These are phyloP conservation scores for Ogataea methylovora DNA, from an alignment of 805 yeast genomes.

Conservation along the genomic window DNA sequence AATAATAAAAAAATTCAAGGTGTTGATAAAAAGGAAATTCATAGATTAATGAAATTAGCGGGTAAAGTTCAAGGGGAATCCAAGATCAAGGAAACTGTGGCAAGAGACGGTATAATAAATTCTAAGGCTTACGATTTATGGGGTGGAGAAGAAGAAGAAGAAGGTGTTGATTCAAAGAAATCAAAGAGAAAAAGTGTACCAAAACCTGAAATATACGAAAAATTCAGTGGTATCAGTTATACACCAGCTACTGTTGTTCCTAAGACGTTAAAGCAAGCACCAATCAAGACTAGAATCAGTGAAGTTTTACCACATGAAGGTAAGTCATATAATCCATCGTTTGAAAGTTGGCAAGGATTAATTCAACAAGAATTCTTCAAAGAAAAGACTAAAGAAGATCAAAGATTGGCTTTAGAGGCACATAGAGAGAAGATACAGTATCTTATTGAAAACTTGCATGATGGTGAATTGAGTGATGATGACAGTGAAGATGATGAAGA, in stretches of 20 bases:
- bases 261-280: slow-evolving; percentile 41
- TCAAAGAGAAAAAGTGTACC: slow-evolving; percentile 23
- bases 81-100: slow-evolving; percentile 43
- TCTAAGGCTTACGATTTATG: slow-evolving; percentile 49
- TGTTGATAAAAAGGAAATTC: slow-evolving; percentile 55
- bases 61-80: slow-evolving; percentile 60
- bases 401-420: slow-evolving; percentile 52
- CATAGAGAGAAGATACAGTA: slow-evolving; percentile 57
- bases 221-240: slow-evolving; percentile 29
- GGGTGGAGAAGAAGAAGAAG: slow-evolving; percentile 47
- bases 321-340: slow-evolving; percentile 86
- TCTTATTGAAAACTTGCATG: slow-evolving; percentile 56
- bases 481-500: slow-evolving; percentile 29
- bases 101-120: slow-evolving; percentile 55
- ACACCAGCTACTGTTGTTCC: slow-evolving; percentile 50
- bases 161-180: slow-evolving; percentile 11
- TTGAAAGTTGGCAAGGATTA: slow-evolving; percentile 72
- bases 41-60: slow-evolving; percentile 63
- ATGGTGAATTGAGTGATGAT: slow-evolving; percentile 41
- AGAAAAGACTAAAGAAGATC: slow-evolving; percentile 62
- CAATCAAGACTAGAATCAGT: slow-evolving; percentile 45
- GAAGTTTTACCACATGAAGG: slow-evolving; percentile 70
- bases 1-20: slow-evolving; percentile 45
- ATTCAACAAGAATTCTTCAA: slow-evolving; percentile 57
- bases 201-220: slow-evolving; percentile 32